Percentiles rank a stretch among this genome's conserved stretches.
phyloP scores from a whole-genome alignment of 495 filamentous ascomycete genomes.

The Parmelia sp. region DNA sequence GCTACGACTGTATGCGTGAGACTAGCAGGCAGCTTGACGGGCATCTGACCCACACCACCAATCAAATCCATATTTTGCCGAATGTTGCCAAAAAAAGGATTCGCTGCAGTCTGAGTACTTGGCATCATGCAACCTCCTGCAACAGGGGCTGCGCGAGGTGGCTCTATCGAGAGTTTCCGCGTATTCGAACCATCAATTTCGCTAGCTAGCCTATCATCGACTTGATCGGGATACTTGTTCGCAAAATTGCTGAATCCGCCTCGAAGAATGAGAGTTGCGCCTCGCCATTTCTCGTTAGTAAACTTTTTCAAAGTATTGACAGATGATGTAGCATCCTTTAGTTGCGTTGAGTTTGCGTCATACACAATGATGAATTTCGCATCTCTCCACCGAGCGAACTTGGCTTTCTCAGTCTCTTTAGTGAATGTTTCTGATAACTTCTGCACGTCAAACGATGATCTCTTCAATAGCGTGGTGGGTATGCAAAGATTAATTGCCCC shows the following conservation, averaged over 20 bases:
- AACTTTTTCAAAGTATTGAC: constrained; percentile 91
- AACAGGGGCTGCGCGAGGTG: constrained; percentile 60
- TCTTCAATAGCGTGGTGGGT: constrained; percentile 86
- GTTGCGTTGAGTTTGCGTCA: constrained; percentile 65
- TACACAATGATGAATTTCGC: constrained; percentile 79
- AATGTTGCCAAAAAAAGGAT: constrained; percentile 94
- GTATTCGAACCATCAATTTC: constrained; percentile 21
- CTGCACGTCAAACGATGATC: constrained; percentile 83
- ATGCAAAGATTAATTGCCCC: constrained; percentile 89
- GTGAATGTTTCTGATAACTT: constrained; percentile 87
- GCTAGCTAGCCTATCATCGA: constrained; percentile 25
- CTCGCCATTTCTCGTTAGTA: constrained; percentile 72
- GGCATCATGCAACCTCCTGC: constrained; percentile 85
- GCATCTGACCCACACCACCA: constrained; percentile 86
- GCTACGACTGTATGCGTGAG: constrained; percentile 32
- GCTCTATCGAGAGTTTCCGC: constrained; percentile 40
- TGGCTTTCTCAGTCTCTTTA: constrained; percentile 60
- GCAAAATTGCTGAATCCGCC: constrained; percentile 51
- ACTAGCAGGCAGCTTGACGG: constrained; percentile 63
- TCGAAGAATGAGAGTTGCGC: constrained; percentile 62
- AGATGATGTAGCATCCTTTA: constrained; percentile 69
- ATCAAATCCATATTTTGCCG: constrained; percentile 95
- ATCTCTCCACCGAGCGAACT: constrained; percentile 69
- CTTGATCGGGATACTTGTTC: constrained; percentile 42
- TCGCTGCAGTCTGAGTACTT: constrained; percentile 55